Base-by-base conservation (phyloP, 163 green algal species). In the Chlorella variabilis region DNA sequence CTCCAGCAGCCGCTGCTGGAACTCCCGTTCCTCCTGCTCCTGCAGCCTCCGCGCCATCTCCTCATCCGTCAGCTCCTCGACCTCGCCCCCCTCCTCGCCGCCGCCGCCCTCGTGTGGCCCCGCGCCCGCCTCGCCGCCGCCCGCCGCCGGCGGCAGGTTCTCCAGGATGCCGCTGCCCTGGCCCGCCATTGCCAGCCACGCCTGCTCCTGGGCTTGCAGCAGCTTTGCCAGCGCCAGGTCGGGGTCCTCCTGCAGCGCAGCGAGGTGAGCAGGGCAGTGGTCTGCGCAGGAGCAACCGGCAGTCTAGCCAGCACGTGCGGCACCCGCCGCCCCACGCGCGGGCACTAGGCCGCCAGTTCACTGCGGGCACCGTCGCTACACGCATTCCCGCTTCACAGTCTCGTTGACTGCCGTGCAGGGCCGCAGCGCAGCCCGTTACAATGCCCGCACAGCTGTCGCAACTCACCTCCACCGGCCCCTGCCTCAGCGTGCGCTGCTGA, bases 121-220 rank as follows among this genome's bases (percentile, higher is more conserved):
- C 27, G 65, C 65, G 17, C 33, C 38, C 48, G 49, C 27, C 13
- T 42, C 48, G 34, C 33, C 65, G 70, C 39, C 25, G 0, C 48
- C 65, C 1, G 23, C 6, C 5, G 23, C 6, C 15, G 49, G 33
- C 33, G 45, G 71, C 63, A 78, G 29, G 41, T 66, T 70, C 13
- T 80, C 39, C 2, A 85, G 29, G 9, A 36, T 29, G 29, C 69
- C 33, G 8, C n/a, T 56, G 39, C 70, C 51, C 67, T 25, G 21
- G 29, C 67, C 56, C 21, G 77, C 45, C 71, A 87, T 71, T 15
- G 74, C 71, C 48, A 87, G 69, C 62, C 89, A 89, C 21, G 82
- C 84, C n/a, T 84, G 75, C 56, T 91, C 88, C 78, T 92, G 88
- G 23, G 90, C 86, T 80, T 92, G 88, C 42, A 92, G 63, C 17